Percentiles rank a stretch among this genome's conserved stretches.
Conservation (phyloP, 208 protist genomes). For the Trypanosoma boissoni region DNA sequence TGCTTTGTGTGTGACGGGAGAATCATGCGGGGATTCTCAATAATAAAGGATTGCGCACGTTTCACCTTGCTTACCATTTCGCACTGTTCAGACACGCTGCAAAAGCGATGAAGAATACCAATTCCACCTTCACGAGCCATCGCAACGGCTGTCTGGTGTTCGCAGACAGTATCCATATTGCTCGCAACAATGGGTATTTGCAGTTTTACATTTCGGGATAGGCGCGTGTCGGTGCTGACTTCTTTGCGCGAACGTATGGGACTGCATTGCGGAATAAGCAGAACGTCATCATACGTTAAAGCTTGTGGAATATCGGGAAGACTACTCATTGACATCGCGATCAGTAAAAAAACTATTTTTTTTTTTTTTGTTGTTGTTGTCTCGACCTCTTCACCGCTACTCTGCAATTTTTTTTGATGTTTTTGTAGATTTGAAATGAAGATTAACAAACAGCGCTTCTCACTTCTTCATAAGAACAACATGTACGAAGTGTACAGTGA, state of each 20-base stretch:
- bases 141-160: constrained; percentile 81
- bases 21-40: constrained; percentile 85
- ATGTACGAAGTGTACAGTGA: not conserved
- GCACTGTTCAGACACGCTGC: constrained; percentile 84
- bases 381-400: not conserved
- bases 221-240: constrained; percentile 57
- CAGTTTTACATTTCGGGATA: constrained; percentile 72
- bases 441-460: too few relatives aligned
- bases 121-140: constrained; percentile 90
- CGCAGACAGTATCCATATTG: constrained; percentile 93
- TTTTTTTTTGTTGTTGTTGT: not conserved
- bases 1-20: constrained; percentile 46
- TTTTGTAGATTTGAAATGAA: too few relatives aligned
- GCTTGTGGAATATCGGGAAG: constrained; percentile 41
- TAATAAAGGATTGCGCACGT: constrained; percentile 88
- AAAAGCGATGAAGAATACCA: constrained; percentile 90
- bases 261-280: constrained; percentile 84
- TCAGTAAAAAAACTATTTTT: not conserved
- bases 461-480: not conserved
- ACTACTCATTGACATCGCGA: constrained; percentile 22
- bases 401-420: constrained; percentile 8
- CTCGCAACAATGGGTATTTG: constrained; percentile 86
- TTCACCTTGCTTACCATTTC: constrained; percentile 88
- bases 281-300: constrained; percentile 90
- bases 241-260: constrained; percentile 62